Evolutionary conservation across 768 basidiomycete genomes (phyloP).

Genomic region (Myochromella boudieri): DNA sequence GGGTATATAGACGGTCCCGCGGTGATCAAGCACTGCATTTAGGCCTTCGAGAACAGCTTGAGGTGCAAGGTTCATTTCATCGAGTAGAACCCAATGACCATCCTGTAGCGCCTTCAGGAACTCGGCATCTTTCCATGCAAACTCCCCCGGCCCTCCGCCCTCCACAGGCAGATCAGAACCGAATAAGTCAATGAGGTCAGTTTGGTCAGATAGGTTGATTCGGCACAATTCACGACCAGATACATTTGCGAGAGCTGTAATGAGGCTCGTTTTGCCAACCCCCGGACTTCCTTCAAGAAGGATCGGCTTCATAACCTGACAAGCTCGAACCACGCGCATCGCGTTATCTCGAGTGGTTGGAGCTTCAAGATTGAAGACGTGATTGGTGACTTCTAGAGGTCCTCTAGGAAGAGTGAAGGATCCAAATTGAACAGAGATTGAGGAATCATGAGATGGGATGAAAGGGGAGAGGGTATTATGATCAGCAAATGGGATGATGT

Average conservation of each 20-base stretch:
- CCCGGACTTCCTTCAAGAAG: slow-evolving; percentile 97
- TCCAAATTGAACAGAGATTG: slow-evolving; percentile 57
- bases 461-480: slow-evolving; percentile 23
- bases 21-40: slow-evolving; percentile 94
- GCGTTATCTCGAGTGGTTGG: slow-evolving; percentile 90
- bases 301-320: slow-evolving; percentile 88
- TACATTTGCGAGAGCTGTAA: slow-evolving; percentile 81
- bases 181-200: slow-evolving; percentile 93
- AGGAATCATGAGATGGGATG: slow-evolving; percentile 32
- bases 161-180: slow-evolving; percentile 96
- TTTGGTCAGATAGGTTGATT: slow-evolving; percentile 98
- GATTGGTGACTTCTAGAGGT: slow-evolving; percentile 27
- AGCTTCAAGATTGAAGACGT: slow-evolving; percentile 77
- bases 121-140: slow-evolving; percentile 96
- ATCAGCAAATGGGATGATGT: slow-evolving; percentile 49
- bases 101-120: slow-evolving; percentile 91
- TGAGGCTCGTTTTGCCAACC: slow-evolving; percentile 94
- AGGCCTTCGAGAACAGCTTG: slow-evolving; percentile 96
- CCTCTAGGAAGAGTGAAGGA: slow-evolving; percentile 74
- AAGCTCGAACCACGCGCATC: slow-evolving; percentile 84
- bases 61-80: slow-evolving; percentile 99
- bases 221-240: slow-evolving; percentile 80
- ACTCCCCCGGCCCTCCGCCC: slow-evolving; percentile 87
- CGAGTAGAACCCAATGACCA: slow-evolving; percentile 97
- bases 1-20: slow-evolving; percentile 92